Conservation (phyloP, 139 green algal species). For the Eudorina sp. region DNA sequence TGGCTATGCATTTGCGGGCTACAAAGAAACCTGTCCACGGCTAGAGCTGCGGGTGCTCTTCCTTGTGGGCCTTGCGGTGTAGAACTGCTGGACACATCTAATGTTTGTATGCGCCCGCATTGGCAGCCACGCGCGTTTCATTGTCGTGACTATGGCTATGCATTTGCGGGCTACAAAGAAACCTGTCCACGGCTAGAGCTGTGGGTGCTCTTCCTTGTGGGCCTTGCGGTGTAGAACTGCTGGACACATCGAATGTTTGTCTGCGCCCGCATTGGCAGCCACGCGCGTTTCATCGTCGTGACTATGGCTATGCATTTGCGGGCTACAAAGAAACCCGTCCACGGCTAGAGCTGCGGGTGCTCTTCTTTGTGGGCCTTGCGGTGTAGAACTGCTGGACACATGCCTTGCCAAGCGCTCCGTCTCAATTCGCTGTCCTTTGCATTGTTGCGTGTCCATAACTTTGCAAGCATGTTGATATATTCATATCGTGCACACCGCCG, state of each 20-base stretch:
- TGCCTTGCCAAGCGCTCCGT: no score
- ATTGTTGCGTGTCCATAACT: no score
- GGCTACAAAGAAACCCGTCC: neutral
- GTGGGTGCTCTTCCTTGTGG: neutral
- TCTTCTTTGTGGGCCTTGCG: neutral
- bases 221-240: constrained; percentile 29
- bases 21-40: neutral
- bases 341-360: constrained; percentile 25
- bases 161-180: neutral
- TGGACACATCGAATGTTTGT: neutral
- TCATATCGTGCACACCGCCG: no score
- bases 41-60: constrained; percentile 27
- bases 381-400: constrained; percentile 24
- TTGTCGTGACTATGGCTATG: neutral
- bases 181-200: constrained; percentile 13
- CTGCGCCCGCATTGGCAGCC: constrained; percentile 2
- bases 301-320: neutral
- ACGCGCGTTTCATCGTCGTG: neutral
- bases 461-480: no score
- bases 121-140: no score
- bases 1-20: neutral
- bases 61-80: constrained; percentile 14
- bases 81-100: neutral
- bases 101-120: no score
- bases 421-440: no score